Percentiles rank a stretch among this genome's conserved stretches.
Evolutionary conservation across 345 rosid species (phyloP).

Genomic region (Streptanthus diversifolius): DNA sequence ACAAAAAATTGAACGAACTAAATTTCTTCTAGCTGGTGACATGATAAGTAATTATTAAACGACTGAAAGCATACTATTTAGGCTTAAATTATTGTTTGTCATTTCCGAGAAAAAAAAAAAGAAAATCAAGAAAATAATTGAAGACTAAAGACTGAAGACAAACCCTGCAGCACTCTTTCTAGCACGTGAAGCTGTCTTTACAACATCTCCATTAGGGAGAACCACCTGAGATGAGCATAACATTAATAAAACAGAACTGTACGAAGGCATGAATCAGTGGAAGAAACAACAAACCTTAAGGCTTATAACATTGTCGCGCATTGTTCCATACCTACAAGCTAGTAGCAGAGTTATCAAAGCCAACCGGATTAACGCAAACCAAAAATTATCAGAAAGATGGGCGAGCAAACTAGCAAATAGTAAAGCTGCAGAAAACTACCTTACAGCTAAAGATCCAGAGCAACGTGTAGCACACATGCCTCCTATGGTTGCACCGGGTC

Average conservation of each 20-base stretch:
- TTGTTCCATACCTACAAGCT: conserved; percentile 93
- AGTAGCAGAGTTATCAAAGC: conserved; percentile 45
- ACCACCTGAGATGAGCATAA: conserved; percentile 55
- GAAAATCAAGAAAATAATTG: neutral
- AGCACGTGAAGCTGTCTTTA: conserved; percentile 97
- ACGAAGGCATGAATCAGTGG: conserved; percentile 15
- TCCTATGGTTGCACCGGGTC: conserved; percentile 92
- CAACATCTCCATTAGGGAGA: conserved; percentile 85
- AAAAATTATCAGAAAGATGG: neutral
- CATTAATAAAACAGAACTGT: conserved; percentile 28
- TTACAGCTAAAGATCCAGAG: conserved; percentile 93
- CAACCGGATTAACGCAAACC: conserved; percentile 18
- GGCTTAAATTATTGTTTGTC: neutral
- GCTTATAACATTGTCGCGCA: conserved; percentile 90
- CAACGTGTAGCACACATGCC: conserved; percentile 99
- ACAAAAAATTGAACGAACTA: neutral
- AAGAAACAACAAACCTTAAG: conserved; percentile 61
- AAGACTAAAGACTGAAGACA: conserved; percentile 38
- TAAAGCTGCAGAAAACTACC: conserved; percentile 42
- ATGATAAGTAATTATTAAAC: neutral
- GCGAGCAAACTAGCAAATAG: neutral
- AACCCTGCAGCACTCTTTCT: conserved; percentile 98
- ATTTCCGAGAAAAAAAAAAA: neutral
- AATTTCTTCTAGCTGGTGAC: neutral
- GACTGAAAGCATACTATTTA: neutral